These are phyloP conservation scores for Aspergillus sergii DNA, from an alignment of 2,329 filamentous ascomycete genomes.

Conservation along the genomic window DNA sequence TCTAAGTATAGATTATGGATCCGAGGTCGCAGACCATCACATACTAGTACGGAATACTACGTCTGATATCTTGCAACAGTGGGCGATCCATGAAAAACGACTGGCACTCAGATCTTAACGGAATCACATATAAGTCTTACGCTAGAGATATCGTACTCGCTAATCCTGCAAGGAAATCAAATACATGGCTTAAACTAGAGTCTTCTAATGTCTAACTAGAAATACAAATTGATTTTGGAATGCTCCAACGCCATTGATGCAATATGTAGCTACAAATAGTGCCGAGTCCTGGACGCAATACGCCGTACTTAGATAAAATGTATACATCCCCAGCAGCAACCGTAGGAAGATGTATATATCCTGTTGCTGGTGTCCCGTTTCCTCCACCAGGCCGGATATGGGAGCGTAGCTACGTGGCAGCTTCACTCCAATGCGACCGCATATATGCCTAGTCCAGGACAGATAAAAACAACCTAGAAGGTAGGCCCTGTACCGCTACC, in stretches of 20 bases:
- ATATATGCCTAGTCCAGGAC: slow-evolving; percentile 15
- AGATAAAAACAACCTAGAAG: slow-evolving; percentile 5
- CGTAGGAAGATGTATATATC: not conserved
- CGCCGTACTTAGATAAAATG: slow-evolving; percentile 16
- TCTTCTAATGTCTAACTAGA: not conserved
- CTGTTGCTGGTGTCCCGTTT: not conserved
- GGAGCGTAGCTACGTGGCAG: slow-evolving; percentile 12
- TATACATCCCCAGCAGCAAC: slow-evolving; percentile 11
- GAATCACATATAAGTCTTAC: not conserved
- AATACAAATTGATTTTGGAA: not conserved
- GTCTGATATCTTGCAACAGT: not conserved
- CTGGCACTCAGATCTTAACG: not conserved
- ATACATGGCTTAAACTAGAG: not conserved
- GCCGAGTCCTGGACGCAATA: slow-evolving; percentile 3
- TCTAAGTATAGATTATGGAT: not conserved
- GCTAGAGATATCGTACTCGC: not conserved
- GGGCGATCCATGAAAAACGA: not conserved
- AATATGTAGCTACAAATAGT: slow-evolving; percentile 11
- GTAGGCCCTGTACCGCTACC: slow-evolving; percentile 22
- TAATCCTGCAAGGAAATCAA: not conserved
- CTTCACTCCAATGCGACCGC: slow-evolving; percentile 9
- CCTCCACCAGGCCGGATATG: slow-evolving; percentile 1
- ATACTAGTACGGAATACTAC: not conserved
- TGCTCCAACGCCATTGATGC: slow-evolving; percentile 14
- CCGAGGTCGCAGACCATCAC: not conserved